These are phyloP conservation scores for Abrus precatorius DNA, from an alignment of 306 rosid genomes.

Conservation along the genomic window DNA sequence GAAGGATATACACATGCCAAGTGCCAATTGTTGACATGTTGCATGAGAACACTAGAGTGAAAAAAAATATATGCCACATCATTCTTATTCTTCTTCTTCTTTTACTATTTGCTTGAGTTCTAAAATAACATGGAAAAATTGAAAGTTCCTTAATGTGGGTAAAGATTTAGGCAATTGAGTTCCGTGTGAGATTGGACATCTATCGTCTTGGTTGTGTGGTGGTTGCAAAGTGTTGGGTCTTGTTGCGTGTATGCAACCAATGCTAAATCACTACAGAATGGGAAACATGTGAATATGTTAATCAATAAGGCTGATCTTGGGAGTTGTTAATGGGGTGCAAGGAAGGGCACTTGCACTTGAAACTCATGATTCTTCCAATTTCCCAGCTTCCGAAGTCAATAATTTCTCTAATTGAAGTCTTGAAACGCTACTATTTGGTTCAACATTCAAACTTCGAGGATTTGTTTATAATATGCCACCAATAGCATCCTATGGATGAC, in stretches of 20 bases:
- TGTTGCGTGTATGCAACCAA: constrained; percentile 45
- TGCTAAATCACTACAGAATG: constrained; percentile 38
- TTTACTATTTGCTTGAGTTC: neutral
- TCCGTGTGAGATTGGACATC: constrained; percentile 38
- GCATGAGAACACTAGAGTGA: constrained; percentile 19
- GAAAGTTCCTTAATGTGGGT: constrained; percentile 27
- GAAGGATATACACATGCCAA: constrained; percentile 29
- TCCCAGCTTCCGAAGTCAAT: neutral
- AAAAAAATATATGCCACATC: neutral
- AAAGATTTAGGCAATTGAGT: constrained; percentile 7
- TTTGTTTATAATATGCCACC: neutral
- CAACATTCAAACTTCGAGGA: constrained; percentile 12
- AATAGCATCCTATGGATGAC: constrained; percentile 8
- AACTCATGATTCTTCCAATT: constrained; percentile 29
- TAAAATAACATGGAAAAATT: constrained; percentile 16
- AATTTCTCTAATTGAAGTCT: constrained; percentile 10
- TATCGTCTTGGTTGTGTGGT: constrained; percentile 23
- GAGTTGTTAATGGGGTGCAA: constrained; percentile 26
- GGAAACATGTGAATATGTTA: constrained; percentile 47
- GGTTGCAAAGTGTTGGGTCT: constrained; percentile 33
- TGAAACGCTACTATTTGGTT: neutral
- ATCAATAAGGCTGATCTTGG: constrained; percentile 38
- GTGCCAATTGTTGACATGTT: constrained; percentile 36
- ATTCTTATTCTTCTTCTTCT: too few relatives aligned
- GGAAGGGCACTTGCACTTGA: constrained; percentile 31